A percentile compares a stretch with the other conserved stretches of the same genome.
phyloP scores from a whole-genome alignment of 805 yeast species.

The Lachancea quebecensis region DNA sequence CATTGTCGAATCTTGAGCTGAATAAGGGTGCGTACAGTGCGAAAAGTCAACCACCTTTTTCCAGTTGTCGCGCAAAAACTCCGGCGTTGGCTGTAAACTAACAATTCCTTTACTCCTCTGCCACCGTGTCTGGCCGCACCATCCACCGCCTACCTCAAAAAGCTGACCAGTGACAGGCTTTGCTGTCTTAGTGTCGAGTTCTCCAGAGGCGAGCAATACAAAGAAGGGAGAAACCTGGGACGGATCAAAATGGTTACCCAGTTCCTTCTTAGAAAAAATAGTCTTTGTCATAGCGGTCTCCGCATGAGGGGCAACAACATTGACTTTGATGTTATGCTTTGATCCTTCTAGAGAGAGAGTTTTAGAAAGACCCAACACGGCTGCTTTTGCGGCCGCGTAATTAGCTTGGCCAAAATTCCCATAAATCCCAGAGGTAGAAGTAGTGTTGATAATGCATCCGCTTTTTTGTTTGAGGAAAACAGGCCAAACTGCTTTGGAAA shows the following conservation, averaged over 20 bases:
- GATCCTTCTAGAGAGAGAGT: conserved; percentile 90
- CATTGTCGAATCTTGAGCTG: conserved; percentile 73
- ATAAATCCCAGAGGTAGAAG: conserved; percentile 94
- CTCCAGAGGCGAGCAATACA: conserved; percentile 70
- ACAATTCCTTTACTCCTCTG: conserved; percentile 86
- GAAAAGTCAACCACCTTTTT: conserved; percentile 56
- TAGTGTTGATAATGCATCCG: conserved; percentile 80
- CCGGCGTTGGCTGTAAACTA: conserved; percentile 50
- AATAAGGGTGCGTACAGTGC: conserved; percentile 39
- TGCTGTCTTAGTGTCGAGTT: conserved; percentile 37
- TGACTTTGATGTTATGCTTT: conserved; percentile 64
- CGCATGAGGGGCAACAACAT: conserved; percentile 93
- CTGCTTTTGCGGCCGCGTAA: conserved; percentile 90
- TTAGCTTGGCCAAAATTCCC: conserved; percentile 98
- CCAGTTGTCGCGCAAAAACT: conserved; percentile 65
- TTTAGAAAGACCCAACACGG: conserved; percentile 74
- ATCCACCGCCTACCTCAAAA: conserved; percentile 93
- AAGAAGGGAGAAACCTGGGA: conserved; percentile 86
- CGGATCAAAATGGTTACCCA: conserved; percentile 70
- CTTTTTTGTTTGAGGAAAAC: conserved; percentile 66
- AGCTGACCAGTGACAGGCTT: conserved; percentile 62
- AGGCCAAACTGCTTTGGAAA: conserved; percentile 92
- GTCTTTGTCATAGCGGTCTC: conserved; percentile 96
- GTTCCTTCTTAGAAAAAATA: conserved; percentile 71
- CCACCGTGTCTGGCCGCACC: conserved; percentile 94